Evolutionary conservation across 2,329 filamentous ascomycete species (phyloP), one percentile per base, ranked within the genome.

Genomic region (Helotiales sp.): DNA sequence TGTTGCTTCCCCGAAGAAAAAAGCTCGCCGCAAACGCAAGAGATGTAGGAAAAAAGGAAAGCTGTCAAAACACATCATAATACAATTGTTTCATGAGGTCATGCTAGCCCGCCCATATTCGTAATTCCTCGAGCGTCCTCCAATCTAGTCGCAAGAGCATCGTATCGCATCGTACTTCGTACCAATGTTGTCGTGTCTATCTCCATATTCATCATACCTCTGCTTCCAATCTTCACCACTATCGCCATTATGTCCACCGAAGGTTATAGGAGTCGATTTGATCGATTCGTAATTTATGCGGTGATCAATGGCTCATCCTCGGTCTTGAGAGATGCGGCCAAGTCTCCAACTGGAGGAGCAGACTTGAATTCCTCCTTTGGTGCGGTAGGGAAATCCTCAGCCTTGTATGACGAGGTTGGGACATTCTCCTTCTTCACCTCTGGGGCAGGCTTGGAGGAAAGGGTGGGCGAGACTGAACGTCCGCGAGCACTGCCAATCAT

Each of bases 401-500:
- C 57, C 59, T 69, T 69, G 58, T 60, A 64, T 15, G 59, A 52
- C 7, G 63, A 54, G 29, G 48, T 46, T 25, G 55, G 48, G 48
- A 54, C 36, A 38, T 56, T 63, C 52, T 64, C 62, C 60, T 66
- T 63, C 58, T 66, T 61, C 34, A 58, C 33, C 12, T 54, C 55
- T 7, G 36, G n/a, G n/a, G 55, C 54, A 36, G 66, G 57, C 49
- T 66, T 66, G 25, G 57, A 53, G 22, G 61, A 60, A 15, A 60
- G 59, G 8, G 56, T 53, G 50, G 69, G 69, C 2, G 70, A 71
- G 13, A 53, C 51, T 12, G 67, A 70, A 52, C 68, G 66, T 49
- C 61, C 64, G 48, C 69, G 66, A 30, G 66, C 68, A 66, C 80
- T 79, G 58, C 80, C 79, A 65, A 88, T 78, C 70, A 87, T 76